phyloP scores from a whole-genome alignment of 768 basidiomycete species.

The Leccinum olivaceopallidum region DNA sequence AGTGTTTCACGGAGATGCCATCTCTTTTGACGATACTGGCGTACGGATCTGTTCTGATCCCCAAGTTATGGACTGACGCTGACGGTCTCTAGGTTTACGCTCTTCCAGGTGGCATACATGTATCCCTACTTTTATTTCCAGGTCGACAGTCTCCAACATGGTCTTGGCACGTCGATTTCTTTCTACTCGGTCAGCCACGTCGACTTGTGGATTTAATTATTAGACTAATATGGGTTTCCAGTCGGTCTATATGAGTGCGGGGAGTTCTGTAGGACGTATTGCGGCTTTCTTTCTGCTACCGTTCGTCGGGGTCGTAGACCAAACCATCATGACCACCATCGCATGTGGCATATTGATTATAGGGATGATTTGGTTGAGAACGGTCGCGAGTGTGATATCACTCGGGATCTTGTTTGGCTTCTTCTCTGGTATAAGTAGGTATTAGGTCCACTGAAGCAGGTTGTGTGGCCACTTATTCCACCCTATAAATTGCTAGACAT shows the following conservation, averaged over 20 bases:
- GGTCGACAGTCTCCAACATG: conserved; percentile 50
- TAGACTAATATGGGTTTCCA: neutral
- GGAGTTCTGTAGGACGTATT: conserved; percentile 49
- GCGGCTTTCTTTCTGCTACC: conserved; percentile 42
- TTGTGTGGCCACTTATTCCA: no score
- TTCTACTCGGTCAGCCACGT: conserved; percentile 41
- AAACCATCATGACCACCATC: conserved; percentile 36
- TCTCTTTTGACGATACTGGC: conserved; percentile 28
- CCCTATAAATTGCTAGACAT: conserved; percentile 31
- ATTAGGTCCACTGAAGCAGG: no score
- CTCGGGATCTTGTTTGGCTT: conserved; percentile 50
- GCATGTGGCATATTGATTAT: conserved; percentile 41
- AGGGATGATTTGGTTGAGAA: conserved; percentile 41
- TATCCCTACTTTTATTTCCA: conserved; percentile 63
- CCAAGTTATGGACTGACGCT: neutral
- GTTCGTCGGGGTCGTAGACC: conserved; percentile 44
- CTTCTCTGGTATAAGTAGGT: conserved; percentile 46
- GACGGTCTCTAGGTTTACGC: conserved; percentile 14
- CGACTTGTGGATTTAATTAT: neutral
- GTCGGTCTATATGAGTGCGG: conserved; percentile 44
- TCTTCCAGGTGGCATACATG: conserved; percentile 42
- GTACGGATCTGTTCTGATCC: conserved; percentile 4
- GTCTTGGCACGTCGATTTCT: conserved; percentile 44
- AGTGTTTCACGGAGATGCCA: conserved; percentile 26
- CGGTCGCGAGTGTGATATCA: conserved; percentile 38